These are phyloP conservation scores for Coemansia sp. DNA, from an alignment of 192 early-diverging fungal genomes.

Conservation along the genomic window DNA sequence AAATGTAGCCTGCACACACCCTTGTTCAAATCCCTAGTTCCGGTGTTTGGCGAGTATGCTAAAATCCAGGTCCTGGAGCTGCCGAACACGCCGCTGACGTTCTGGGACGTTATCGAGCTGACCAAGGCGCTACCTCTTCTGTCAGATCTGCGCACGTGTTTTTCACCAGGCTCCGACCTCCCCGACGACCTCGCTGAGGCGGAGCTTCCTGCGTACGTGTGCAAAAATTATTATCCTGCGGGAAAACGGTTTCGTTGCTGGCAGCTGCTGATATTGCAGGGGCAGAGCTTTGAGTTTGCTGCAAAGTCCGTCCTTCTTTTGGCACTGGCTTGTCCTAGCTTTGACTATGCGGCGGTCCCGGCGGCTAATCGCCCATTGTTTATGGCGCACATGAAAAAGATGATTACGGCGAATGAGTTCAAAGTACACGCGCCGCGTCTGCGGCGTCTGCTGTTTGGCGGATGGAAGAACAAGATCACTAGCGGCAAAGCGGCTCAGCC, in stretches of 20 bases:
- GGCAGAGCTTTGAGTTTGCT: neutral
- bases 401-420: neutral
- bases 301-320: neutral
- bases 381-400: neutral
- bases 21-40: neutral
- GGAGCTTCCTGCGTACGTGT: neutral
- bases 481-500: neutral
- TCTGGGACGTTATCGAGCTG: neutral
- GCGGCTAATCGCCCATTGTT: neutral
- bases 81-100: neutral
- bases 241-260: neutral
- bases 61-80: neutral
- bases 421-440: neutral
- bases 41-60: neutral
- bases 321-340: neutral
- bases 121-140: neutral
- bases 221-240: neutral
- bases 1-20: too few species aligned
- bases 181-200: neutral
- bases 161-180: neutral
- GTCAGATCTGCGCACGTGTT: neutral
- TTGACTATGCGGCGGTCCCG: neutral
- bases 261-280: neutral
- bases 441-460: neutral
- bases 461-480: neutral